A percentile compares a stretch with the other conserved stretches of the same genome.
Evolutionary conservation across 2,329 filamentous ascomycete genomes (phyloP).

Genomic region (Parastagonospora nodorum): DNA sequence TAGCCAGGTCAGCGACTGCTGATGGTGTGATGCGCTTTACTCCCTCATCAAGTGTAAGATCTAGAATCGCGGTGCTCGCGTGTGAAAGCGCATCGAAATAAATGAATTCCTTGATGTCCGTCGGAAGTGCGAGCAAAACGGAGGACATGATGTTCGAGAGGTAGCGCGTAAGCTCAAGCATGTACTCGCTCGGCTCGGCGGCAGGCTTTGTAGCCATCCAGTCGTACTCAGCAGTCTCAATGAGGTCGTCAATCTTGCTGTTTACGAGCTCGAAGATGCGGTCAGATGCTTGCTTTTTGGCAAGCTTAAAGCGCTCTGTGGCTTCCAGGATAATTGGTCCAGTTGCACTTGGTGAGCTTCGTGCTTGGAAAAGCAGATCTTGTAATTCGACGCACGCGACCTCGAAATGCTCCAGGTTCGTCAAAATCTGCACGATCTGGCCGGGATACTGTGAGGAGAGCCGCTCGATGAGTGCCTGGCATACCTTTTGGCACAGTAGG

Average conservation of each 20-base stretch:
- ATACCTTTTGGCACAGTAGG: conserved; percentile 90
- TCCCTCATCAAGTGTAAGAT: conserved; percentile 75
- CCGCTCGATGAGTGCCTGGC: conserved; percentile 84
- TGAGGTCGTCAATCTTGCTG: conserved; percentile 96
- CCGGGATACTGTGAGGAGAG: conserved; percentile 92
- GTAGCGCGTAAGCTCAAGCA: conserved; percentile 92
- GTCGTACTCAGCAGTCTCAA: conserved; percentile 97
- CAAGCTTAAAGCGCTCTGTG: conserved; percentile 82
- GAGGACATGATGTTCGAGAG: conserved; percentile 96
- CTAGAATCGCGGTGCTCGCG: conserved; percentile 81
- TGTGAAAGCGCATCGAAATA: conserved; percentile 96
- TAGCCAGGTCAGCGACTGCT: conserved; percentile 77
- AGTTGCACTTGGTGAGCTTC: conserved; percentile 79
- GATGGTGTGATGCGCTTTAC: conserved; percentile 88
- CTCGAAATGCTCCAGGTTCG: conserved; percentile 97
- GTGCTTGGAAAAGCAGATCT: conserved; percentile 79
- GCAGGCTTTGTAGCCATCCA: conserved; percentile 71
- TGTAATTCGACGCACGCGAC: conserved; percentile 90
- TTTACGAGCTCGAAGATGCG: conserved; percentile 98
- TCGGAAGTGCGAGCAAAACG: conserved; percentile 87
- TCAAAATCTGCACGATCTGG: conserved; percentile 97
- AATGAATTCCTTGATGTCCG: conserved; percentile 95
- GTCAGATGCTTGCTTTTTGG: conserved; percentile 96
- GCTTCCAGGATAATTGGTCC: conserved; percentile 80
- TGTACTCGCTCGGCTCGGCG: conserved; percentile 84